A percentile compares a stretch with the other conserved stretches of the same genome.
Evolutionary conservation across 148 eudicot species (phyloP).

Genomic region (Fagopyrum homotropicum): DNA sequence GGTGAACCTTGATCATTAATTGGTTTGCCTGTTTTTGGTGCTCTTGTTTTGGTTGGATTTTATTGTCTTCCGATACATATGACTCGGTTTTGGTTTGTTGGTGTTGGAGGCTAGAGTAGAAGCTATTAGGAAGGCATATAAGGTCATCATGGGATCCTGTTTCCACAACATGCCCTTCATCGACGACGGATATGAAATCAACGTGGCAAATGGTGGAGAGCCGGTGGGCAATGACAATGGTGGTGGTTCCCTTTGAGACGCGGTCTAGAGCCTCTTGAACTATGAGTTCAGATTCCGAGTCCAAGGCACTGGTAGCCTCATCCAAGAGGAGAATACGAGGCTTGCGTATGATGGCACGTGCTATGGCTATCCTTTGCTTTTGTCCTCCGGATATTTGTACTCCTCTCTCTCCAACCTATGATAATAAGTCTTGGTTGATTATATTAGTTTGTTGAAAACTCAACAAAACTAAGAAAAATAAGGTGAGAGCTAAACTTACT

Average conservation of each 20-base stretch:
- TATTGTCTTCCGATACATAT: not conserved
- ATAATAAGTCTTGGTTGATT: no score
- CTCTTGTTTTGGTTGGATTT: slow-evolving; percentile 30
- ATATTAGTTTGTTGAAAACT: no score
- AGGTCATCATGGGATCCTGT: slow-evolving; percentile 34
- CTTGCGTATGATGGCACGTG: slow-evolving; percentile 42
- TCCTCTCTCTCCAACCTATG: slow-evolving; percentile 46
- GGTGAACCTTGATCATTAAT: not conserved
- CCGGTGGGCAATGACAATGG: slow-evolving; percentile 41
- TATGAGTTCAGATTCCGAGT: slow-evolving; percentile 39
- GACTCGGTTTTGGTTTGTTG: not conserved
- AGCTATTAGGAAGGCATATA: slow-evolving; percentile 19
- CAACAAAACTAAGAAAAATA: no score
- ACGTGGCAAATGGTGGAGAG: slow-evolving; percentile 47
- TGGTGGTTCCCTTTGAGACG: slow-evolving; percentile 37
- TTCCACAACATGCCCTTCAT: slow-evolving; percentile 29
- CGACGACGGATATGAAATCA: slow-evolving; percentile 32
- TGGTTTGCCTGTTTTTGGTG: slow-evolving; percentile 18
- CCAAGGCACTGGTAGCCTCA: slow-evolving; percentile 46
- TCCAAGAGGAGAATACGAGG: slow-evolving; percentile 42
- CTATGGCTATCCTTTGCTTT: slow-evolving; percentile 51
- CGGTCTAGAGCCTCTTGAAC: slow-evolving; percentile 45
- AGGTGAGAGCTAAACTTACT: slow-evolving; percentile 9
- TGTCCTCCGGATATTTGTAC: slow-evolving; percentile 53
- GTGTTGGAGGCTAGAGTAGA: slow-evolving; percentile 29